phyloP scores from a whole-genome alignment of 306 rosid species.

The Quercus variabilis region DNA sequence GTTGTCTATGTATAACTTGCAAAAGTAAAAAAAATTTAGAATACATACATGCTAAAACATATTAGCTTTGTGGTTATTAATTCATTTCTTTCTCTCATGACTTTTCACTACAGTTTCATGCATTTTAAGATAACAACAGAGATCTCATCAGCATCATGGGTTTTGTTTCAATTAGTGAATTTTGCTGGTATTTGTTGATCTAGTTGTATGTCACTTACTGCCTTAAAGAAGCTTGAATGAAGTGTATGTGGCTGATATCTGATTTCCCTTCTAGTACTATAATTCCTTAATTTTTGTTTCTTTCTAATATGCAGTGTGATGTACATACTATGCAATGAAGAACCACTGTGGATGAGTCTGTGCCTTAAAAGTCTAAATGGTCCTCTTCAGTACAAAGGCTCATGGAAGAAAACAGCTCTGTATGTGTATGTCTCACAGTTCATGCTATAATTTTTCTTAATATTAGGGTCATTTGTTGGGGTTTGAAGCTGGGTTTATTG shows the following conservation, averaged over 20 bases:
- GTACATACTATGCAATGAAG: conserved; percentile 89
- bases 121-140: not conserved
- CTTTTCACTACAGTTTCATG: not conserved
- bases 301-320: conserved; percentile 56
- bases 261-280: not conserved
- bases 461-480: not conserved
- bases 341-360: conserved; percentile 83
- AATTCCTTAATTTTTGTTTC: not conserved
- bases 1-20: not conserved
- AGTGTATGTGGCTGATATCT: not conserved
- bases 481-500: not conserved
- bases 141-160: not conserved
- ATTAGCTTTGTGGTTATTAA: not conserved
- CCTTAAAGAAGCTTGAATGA: not conserved
- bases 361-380: conserved; percentile 63
- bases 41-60: not conserved
- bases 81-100: not conserved
- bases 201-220: not conserved
- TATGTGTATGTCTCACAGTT: conserved; percentile 45
- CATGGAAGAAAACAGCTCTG: conserved; percentile 89
- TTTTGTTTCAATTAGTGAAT: not conserved
- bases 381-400: conserved; percentile 67
- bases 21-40: too few relatives aligned
- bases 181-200: not conserved
- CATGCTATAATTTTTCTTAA: not conserved